Conservation (phyloP, 169 alveolate species). For the Plasmodium gallinaceum region DNA sequence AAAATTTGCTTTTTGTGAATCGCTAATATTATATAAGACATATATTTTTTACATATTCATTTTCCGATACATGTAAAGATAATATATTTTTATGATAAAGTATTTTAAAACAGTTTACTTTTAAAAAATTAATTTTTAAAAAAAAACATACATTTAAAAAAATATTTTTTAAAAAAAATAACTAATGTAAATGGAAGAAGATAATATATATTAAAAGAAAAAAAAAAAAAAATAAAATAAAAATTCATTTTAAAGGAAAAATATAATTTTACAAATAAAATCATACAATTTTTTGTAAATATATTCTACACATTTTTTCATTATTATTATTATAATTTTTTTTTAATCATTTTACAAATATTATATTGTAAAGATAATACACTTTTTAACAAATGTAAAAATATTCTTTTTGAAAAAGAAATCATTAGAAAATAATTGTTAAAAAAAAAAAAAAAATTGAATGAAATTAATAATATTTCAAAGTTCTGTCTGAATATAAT, state of each 20-base stretch:
- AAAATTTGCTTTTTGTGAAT: background rate
- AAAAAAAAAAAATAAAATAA: background rate
- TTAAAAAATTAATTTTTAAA: too few relatives aligned
- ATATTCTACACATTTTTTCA: background rate
- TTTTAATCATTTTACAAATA: background rate
- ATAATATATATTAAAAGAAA: background rate
- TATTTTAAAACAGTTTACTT: background rate
- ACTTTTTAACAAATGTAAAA: background rate
- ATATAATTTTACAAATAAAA: background rate
- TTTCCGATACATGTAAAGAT: background rate
- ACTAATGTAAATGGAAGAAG: background rate
- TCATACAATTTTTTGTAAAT: background rate
- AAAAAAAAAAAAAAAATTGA: background rate
- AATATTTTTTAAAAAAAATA: background rate
- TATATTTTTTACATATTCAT: background rate
- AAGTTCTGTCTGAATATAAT: too few relatives aligned
- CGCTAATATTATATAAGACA: background rate
- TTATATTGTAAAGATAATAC: background rate
- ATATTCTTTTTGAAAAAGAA: background rate
- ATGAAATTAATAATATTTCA: too few relatives aligned
- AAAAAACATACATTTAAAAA: background rate
- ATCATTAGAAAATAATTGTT: background rate
- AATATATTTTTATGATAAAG: background rate
- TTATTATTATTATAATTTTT: background rate
- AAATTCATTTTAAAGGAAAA: background rate